Percentiles rank a stretch among this genome's conserved stretches.
These are phyloP conservation scores for Nakaseomyces glabratus DNA, from an alignment of 1,139 yeast species.

Conservation along the genomic window DNA sequence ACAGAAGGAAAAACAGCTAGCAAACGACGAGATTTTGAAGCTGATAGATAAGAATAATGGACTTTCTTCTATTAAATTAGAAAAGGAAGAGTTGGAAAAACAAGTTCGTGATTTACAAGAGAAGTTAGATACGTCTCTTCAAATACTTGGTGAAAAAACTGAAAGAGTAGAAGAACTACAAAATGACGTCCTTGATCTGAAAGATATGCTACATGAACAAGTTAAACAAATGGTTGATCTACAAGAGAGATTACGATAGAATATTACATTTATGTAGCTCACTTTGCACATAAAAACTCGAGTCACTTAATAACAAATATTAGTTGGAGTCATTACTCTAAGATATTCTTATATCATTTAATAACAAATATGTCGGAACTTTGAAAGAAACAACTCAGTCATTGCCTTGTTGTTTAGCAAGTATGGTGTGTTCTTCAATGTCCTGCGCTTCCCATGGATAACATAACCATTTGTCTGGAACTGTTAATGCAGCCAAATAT, in stretches of 20 bases:
- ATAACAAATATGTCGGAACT: too few species aligned
- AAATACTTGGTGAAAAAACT: conserved; percentile 77
- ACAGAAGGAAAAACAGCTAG: conserved; percentile 50
- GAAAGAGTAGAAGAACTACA: conserved; percentile 77
- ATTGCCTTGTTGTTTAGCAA: conserved; percentile 65
- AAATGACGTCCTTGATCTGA: conserved; percentile 84
- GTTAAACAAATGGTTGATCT: conserved; percentile 77
- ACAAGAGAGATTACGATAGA: conserved; percentile 34
- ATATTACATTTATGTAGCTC: too few species aligned
- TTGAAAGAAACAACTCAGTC: conserved; percentile 17
- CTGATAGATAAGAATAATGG: conserved; percentile 48
- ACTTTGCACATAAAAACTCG: too few species aligned
- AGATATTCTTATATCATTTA: too few species aligned
- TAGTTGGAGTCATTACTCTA: too few species aligned
- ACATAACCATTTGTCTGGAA: conserved; percentile 52
- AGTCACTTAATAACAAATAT: too few species aligned
- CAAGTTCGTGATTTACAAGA: conserved; percentile 36
- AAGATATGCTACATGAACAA: conserved; percentile 71
- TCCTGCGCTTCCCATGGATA: conserved; percentile 68
- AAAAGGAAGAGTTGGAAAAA: conserved; percentile 33
- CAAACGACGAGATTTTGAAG: conserved; percentile 57
- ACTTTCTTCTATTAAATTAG: conserved; percentile 33
- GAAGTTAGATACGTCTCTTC: conserved; percentile 53
- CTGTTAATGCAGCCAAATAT: conserved; percentile 45
- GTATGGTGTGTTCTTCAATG: conserved; percentile 71